Evolutionary conservation across 371 early-diverging fungal genomes (phyloP).

Genomic region (Coemansia sp.): DNA sequence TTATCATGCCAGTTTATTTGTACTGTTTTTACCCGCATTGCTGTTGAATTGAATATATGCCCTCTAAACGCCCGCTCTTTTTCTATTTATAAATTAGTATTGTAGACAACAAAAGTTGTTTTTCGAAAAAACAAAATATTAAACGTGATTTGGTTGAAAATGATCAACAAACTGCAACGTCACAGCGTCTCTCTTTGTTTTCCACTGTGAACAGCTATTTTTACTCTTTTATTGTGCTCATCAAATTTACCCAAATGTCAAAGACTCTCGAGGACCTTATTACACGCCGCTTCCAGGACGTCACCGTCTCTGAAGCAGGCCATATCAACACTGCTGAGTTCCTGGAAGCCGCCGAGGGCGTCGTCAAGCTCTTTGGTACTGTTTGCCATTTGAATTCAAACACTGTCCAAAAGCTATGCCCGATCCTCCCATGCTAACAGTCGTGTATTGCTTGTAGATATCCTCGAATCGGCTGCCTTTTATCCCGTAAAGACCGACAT

Average conservation of each 20-base stretch:
- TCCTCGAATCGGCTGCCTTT: conserved; percentile 74
- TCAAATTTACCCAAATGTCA: conserved; percentile 47
- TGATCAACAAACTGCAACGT: not conserved
- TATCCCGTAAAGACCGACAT: conserved; percentile 83
- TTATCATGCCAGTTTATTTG: conserved; percentile 96
- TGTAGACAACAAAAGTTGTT: not conserved
- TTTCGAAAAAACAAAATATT: not conserved
- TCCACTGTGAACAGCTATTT: not conserved
- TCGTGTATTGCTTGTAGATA: conserved; percentile 53
- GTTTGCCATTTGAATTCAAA: no score
- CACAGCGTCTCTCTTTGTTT: not conserved
- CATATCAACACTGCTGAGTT: conserved; percentile 75
- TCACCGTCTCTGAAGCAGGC: conserved; percentile 62
- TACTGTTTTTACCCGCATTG: conserved; percentile 69
- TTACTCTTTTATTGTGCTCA: not conserved
- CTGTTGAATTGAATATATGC: no score
- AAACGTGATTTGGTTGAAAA: not conserved
- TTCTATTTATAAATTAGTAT: not conserved
- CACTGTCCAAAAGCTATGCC: no score
- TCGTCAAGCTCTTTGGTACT: conserved; percentile 81
- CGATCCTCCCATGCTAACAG: not conserved
- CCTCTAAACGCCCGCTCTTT: no score
- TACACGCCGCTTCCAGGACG: conserved; percentile 66
- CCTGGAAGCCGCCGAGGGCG: conserved; percentile 82
- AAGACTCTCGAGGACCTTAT: conserved; percentile 68